Evolutionary conservation across 2,329 filamentous ascomycete species (phyloP), one percentile per base, ranked within the genome.

Genomic region (Cercospora beticola): DNA sequence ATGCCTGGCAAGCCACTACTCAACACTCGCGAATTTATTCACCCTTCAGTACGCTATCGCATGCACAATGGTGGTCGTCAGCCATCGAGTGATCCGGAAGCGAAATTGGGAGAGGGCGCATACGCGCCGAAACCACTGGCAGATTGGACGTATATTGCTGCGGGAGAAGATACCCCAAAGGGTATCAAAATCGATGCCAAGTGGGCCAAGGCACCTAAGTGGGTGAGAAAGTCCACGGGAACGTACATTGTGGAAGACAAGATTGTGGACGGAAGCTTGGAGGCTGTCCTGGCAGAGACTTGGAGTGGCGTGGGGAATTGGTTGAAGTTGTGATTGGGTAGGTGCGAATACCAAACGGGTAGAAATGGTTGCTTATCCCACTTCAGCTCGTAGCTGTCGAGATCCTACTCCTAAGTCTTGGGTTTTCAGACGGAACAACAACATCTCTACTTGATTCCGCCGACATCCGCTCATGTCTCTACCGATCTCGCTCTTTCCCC

Each of bases 1-100:
- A 82, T 80, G 7, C 71, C 77, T 28, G 74, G 78, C 0, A 79
- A 78, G 1, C 60, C 40, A 10, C 77, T 85, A 56, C 75, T 76
- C 60, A 77, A 83, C 31, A 84, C 83, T 21, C 79, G 81, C 71
- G 83, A 85, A 74, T 84, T 84, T 72, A 80, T 85, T 46, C 83
- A 85, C 72, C 79, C 83, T n/a, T 81, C 78, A 21, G 83, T 81
- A 14, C 80, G 83, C 26, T 78, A 80, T 2, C 78, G 83, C 31
- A 74, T 79, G 64, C 75, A 77, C 2, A 78, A 82, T n/a, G 69
- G 78, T 68, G 83, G 83, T 7, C 81, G 81, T 4, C 81, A 82
- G 7, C 69, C 78, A 43, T 74, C 71, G 12, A 59, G 33, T 16
- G 26, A 56, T 56, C 57, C 60, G 5, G 63, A 64, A 12, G 36